A percentile compares a stretch with the other conserved stretches of the same genome.
These are phyloP conservation scores for Camellia sinensis DNA, from an alignment of 148 eudicot genomes.

Conservation along the genomic window DNA sequence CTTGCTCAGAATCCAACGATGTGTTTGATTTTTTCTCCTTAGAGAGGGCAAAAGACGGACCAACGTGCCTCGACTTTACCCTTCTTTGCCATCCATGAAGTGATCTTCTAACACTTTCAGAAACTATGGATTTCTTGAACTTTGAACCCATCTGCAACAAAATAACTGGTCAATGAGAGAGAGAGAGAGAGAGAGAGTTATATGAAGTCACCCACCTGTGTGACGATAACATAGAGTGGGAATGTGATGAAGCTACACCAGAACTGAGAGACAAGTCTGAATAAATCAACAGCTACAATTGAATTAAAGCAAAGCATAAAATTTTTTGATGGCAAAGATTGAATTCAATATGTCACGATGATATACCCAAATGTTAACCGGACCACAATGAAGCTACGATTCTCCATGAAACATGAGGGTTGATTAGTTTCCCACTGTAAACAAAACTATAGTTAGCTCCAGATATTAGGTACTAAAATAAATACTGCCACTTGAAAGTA, in stretches of 20 bases:
- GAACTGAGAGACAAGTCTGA: constrained; percentile 62
- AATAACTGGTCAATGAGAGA: neutral
- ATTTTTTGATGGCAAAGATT: neutral
- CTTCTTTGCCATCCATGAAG: constrained; percentile 62
- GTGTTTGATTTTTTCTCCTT: constrained; percentile 11
- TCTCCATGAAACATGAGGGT: constrained; percentile 54
- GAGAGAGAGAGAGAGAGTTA: too few relatives aligned
- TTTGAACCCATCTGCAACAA: constrained; percentile 67
- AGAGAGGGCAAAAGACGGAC: neutral
- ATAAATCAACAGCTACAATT: neutral
- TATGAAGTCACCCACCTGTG: constrained; percentile 41
- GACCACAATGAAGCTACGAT: constrained; percentile 39
- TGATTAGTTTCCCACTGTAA: constrained; percentile 64
- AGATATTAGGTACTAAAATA: neutral
- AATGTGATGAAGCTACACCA: constrained; percentile 86
- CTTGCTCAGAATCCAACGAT: constrained; percentile 24
- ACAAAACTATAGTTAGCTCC: neutral
- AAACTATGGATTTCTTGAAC: constrained; percentile 54
- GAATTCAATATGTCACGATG: neutral
- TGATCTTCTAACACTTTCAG: constrained; percentile 54
- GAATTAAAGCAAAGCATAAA: neutral
- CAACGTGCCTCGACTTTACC: constrained; percentile 36
- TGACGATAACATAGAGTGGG: constrained; percentile 70
- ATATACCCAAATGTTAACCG: constrained; percentile 73
- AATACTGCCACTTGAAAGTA: neutral